A percentile compares a stretch with the other conserved stretches of the same genome.
phyloP scores from a whole-genome alignment of 2,329 filamentous ascomycete genomes.

The Penicillium frequentans region DNA sequence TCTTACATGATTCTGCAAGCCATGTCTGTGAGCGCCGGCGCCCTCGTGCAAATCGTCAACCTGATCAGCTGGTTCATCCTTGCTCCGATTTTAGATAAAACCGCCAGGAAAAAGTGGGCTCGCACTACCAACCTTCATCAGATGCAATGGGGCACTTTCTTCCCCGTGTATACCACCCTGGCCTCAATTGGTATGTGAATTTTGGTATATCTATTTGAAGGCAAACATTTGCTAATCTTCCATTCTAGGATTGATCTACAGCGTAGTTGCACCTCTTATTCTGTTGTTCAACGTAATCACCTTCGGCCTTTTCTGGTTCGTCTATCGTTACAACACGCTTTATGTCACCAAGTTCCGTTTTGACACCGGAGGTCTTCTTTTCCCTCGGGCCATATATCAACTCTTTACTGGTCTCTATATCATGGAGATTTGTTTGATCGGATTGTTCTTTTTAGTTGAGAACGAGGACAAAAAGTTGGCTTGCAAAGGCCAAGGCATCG shows the following conservation, averaged over 20 bases:
- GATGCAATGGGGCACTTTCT: slow-evolving; percentile 89
- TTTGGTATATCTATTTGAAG: neutral
- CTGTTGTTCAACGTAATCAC: slow-evolving; percentile 91
- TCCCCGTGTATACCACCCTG: slow-evolving; percentile 95
- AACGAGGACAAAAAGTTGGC: slow-evolving; percentile 55
- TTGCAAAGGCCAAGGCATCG: slow-evolving; percentile 74
- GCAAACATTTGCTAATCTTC: slow-evolving; percentile 6
- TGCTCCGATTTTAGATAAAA: slow-evolving; percentile 79
- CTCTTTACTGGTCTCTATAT: slow-evolving; percentile 93
- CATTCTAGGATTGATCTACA: slow-evolving; percentile 69
- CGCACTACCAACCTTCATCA: slow-evolving; percentile 76
- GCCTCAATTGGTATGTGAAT: slow-evolving; percentile 71
- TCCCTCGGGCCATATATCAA: slow-evolving; percentile 90
- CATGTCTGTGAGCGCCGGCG: slow-evolving; percentile 85
- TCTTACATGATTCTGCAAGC: slow-evolving; percentile 97
- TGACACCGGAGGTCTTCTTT: slow-evolving; percentile 90
- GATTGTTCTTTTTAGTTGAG: slow-evolving; percentile 78
- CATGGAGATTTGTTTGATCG: slow-evolving; percentile 88
- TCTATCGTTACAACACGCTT: slow-evolving; percentile 93
- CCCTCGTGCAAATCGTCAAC: slow-evolving; percentile 77
- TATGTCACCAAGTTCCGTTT: slow-evolving; percentile 88
- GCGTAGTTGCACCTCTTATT: slow-evolving; percentile 84
- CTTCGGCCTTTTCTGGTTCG: slow-evolving; percentile 87
- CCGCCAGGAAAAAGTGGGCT: slow-evolving; percentile 76
- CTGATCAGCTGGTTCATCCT: slow-evolving; percentile 80